phyloP scores from a whole-genome alignment of 495 filamentous ascomycete species.

The Hypoxylon subgilvum region DNA sequence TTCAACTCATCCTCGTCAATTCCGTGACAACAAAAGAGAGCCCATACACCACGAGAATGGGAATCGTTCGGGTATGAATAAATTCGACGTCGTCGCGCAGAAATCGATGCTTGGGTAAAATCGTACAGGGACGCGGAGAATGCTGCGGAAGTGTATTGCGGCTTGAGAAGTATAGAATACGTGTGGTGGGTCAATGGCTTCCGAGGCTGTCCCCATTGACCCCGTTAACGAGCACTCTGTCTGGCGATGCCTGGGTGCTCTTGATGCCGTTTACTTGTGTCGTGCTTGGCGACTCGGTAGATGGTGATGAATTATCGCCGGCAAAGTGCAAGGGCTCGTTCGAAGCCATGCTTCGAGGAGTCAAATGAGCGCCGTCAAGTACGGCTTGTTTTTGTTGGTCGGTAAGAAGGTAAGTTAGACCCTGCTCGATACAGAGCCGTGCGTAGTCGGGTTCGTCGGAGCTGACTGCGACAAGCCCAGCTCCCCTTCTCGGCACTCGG shows the following conservation, averaged over 20 bases:
- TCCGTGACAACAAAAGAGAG: conserved; percentile 37
- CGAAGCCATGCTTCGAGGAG: conserved; percentile 42
- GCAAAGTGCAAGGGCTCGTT: conserved; percentile 37
- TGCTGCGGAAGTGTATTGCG: conserved; percentile 2
- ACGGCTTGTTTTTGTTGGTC: conserved; percentile 42
- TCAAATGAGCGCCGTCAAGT: conserved; percentile 36
- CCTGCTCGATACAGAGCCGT: conserved; percentile 54
- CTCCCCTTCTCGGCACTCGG: conserved; percentile 55
- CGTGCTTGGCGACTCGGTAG: conserved; percentile 24
- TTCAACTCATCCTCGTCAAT: conserved; percentile 36
- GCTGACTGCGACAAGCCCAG: conserved; percentile 46
- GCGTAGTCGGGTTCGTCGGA: conserved; percentile 56
- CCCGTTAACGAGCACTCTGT: conserved; percentile 29
- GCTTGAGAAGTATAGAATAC: background rate
- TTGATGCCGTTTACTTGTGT: conserved; percentile 36
- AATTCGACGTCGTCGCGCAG: conserved; percentile 19
- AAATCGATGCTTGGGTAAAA: conserved; percentile 26
- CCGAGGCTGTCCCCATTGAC: conserved; percentile 18
- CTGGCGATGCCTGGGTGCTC: conserved; percentile 30
- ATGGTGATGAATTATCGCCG: conserved; percentile 34
- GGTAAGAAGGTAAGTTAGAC: conserved; percentile 47
- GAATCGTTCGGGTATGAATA: conserved; percentile 20
- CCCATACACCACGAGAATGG: conserved; percentile 12
- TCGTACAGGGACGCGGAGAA: conserved; percentile 26
- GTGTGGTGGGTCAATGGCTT: conserved; percentile 9